Evolutionary conservation across 2,329 filamentous ascomycete genomes (phyloP).

Genomic region (Allantophomopsis lycopodina): DNA sequence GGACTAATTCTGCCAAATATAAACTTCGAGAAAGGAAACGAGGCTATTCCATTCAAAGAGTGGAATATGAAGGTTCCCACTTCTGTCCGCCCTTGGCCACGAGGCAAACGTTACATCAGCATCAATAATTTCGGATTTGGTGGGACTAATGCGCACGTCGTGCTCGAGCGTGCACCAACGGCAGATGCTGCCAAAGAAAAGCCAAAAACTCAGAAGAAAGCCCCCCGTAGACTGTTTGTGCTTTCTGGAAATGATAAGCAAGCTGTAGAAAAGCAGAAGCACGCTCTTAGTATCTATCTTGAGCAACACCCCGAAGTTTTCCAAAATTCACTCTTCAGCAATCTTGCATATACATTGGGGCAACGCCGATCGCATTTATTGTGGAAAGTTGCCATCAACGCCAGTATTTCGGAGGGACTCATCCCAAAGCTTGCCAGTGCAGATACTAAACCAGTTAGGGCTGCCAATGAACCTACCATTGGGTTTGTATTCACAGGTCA

Average conservation of each 20-base stretch:
- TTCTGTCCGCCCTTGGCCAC: conserved; percentile 11
- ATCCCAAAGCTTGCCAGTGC: conserved; percentile 25
- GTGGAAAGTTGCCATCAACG: conserved; percentile 11
- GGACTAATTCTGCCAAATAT: conserved; percentile 27
- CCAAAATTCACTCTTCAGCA: conserved; percentile 4
- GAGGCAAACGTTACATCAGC: conserved; percentile 31
- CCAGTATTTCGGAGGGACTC: conserved; percentile 7
- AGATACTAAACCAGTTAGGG: conserved; percentile 9
- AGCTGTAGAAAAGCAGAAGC: conserved; percentile 7
- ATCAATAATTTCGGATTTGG: conserved; percentile 20
- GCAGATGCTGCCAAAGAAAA: conserved; percentile 4
- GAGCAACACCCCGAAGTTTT: conserved; percentile 12
- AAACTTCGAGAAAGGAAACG: conserved; percentile 24
- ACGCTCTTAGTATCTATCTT: conserved; percentile 8
- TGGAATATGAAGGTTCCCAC: conserved; percentile 20
- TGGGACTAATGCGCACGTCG: conserved; percentile 21
- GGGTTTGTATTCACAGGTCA: conserved; percentile 16
- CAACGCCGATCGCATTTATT: conserved; percentile 12
- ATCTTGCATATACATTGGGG: conserved; percentile 14
- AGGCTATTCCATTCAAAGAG: conserved; percentile 18
- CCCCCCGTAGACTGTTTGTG: conserved; percentile 9
- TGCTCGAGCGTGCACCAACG: conserved; percentile 18
- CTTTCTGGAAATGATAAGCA: conserved; percentile 11
- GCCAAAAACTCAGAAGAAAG: conserved; percentile 16
- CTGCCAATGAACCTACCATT: conserved; percentile 7